Evolutionary conservation across 495 filamentous ascomycete species (phyloP), one percentile per base, ranked within the genome.

Genomic region (Xylaria palmicola): DNA sequence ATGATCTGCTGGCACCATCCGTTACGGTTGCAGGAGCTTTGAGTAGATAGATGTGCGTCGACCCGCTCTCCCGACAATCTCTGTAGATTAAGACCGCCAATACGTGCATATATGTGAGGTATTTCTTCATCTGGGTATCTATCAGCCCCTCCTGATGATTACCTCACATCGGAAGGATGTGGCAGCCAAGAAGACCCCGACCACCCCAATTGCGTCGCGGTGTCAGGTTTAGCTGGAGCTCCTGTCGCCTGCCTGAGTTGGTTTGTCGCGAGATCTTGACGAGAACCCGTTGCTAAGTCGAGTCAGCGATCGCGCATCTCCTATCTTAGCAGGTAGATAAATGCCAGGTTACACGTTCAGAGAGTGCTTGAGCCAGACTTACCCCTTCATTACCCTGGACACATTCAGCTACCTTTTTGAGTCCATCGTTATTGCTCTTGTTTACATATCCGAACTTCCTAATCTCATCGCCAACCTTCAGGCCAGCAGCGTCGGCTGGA

Each of bases 371-470:
- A 15, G 24, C 5, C 26, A 19, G 27, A 80, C 91, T 77, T 86
- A 97, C 93, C 65, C 90, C 91, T 83, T 97, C 92, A 68, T 90
- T 96, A 44, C 89, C 86, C 65, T 89, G 85, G 9, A 98, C 93
- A 34, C 86, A 83, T 67, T 97, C 87, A 37, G 86, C 90, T 13
- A 99, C 88, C 73, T 88, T 95, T 54, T 81, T 83, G 15, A 99
- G 83, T 59, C 85, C 87, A 67, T 96, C 91, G 68, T 97, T 88
- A 70, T 97, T 97, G 52, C 86, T 76, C 76, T 81, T 87, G 66
- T 91, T 88, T 20, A 90, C 89, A 61, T 79, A 84, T 44, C 93
- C 95, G 79, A 99, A 97, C 70, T 83, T 85, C 61, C 86, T 85
- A 62, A 99, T 85, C 58, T 81, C 73, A 74, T 99, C 95, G n/a